Percentiles rank a stretch among this genome's conserved stretches.
These are phyloP conservation scores for Spizellomyces sp. DNA, from an alignment of 192 early-diverging fungal genomes.

Conservation along the genomic window DNA sequence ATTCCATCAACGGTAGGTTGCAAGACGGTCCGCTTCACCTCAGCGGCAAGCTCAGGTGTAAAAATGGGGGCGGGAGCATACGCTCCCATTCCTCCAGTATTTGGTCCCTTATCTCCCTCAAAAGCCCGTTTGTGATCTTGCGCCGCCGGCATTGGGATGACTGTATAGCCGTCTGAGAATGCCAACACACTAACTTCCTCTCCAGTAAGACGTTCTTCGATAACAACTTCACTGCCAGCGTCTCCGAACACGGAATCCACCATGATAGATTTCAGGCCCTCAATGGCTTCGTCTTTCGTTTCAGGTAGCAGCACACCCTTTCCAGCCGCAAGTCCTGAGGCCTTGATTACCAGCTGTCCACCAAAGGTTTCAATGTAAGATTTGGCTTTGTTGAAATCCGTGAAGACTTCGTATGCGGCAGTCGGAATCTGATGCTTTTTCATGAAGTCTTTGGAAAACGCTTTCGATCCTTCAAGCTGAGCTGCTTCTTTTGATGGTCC, in stretches of 20 bases:
- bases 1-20: conserved; percentile 95
- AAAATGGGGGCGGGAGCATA: conserved; percentile 96
- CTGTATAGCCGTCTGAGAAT: conserved; percentile 93
- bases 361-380: conserved; percentile 61
- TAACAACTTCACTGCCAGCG: conserved; percentile 79
- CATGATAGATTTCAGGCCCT: conserved; percentile 87
- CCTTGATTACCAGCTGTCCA: conserved; percentile 85
- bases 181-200: conserved; percentile 92
- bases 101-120: conserved; percentile 90
- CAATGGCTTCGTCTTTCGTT: conserved; percentile 80
- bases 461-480: conserved; percentile 95
- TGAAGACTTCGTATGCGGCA: conserved; percentile 86
- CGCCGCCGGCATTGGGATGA: conserved; percentile 85
- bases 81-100: conserved; percentile 99
- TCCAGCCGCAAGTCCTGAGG: conserved; percentile 95
- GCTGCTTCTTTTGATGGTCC: conserved; percentile 90
- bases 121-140: conserved; percentile 99
- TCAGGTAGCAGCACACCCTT: conserved; percentile 95
- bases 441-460: conserved; percentile 99
- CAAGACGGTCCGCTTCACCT: conserved; percentile 78
- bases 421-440: conserved; percentile 94
- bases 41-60: conserved; percentile 69
- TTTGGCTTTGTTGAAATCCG: conserved; percentile 72
- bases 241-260: conserved; percentile 85
- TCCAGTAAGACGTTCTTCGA: conserved; percentile 93